phyloP scores from a whole-genome alignment of 164 flowering plant species.

The Magnolia changhungtana region DNA sequence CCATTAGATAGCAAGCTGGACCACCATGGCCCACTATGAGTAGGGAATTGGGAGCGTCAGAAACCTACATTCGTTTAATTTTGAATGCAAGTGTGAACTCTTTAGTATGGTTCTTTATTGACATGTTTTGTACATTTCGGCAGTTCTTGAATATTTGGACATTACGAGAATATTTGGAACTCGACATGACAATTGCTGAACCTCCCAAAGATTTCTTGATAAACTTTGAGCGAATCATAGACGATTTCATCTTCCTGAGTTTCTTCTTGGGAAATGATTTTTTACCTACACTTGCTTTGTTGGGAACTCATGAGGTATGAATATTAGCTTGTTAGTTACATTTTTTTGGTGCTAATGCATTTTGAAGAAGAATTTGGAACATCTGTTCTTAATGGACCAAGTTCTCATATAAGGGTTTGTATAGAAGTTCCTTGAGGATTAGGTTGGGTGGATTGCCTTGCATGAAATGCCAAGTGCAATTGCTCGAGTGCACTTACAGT shows the following conservation, averaged over 20 bases:
- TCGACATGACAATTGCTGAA: conserved; percentile 33
- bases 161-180: conserved; percentile 44
- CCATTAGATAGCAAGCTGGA: no score
- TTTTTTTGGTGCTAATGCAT: not conserved
- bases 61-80: no score
- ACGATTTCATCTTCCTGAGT: conserved; percentile 57
- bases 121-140: not conserved
- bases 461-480: no score
- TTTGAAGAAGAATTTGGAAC: not conserved
- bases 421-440: no score
- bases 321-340: not conserved
- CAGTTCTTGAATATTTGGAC: conserved; percentile 57
- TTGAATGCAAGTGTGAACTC: no score
- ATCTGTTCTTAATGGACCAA: not conserved
- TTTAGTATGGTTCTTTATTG: not conserved
- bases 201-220: conserved; percentile 20
- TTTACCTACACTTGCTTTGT: conserved; percentile 49
- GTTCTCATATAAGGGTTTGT: not conserved
- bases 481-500: no score
- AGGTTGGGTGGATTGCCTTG: no score
- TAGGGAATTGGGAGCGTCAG: no score
- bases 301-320: conserved; percentile 51
- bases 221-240: conserved; percentile 44
- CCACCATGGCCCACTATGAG: no score
- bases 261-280: conserved; percentile 60